Evolutionary conservation across 495 filamentous ascomycete genomes (phyloP), one percentile per base, ranked within the genome.

Genomic region (Trypethelium eluteriae): DNA sequence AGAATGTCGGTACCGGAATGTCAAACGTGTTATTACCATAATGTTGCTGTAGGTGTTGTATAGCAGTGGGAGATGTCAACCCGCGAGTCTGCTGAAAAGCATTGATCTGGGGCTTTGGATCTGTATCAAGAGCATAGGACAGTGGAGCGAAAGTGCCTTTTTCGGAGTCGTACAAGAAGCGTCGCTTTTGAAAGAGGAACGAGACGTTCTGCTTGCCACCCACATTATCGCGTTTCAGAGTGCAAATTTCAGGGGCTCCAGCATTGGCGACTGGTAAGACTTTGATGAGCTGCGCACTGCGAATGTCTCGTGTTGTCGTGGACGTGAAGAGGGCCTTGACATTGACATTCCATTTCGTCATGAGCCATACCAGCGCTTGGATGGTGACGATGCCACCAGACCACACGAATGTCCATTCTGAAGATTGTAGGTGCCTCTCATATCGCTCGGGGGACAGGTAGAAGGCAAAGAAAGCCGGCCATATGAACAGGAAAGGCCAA

Each of bases 11-110:
- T 32, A 99, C 93, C 34, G 94, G 94, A 64, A 99, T 98, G 72
- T 99, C 94, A 74, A 98, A 99, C 25, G 89, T 93, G 76, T 99
- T 99, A 66, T 89, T 85, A 65, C 94, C 94, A 83, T 96, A 99
- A 78, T 99, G 91, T 71, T 96, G 85, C 70, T 90, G 86, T 38
- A 98, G 78, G 50, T 85, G 82, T 57, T 89, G 82, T 50, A 96
- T 81, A 75, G 97, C 90, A 39, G 85, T 80, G 66, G 84, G 82
- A 62, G 82, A 84, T 7, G 81, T 79, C 68, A 97, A 81, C 38
- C 94, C 94, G 70, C 81, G 82, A 61, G 84, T 89, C 59, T 85
- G 79, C 75, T 98, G 93, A 80, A 96, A 96, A 16, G 78, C 78
- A 66, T 81, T 82, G 69, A 98, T 80, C 56, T 78, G 79, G 34